A percentile compares a stretch with the other conserved stretches of the same genome.
These are phyloP conservation scores for Botrytis medusae DNA, from an alignment of 2,329 filamentous ascomycete species.

Conservation along the genomic window DNA sequence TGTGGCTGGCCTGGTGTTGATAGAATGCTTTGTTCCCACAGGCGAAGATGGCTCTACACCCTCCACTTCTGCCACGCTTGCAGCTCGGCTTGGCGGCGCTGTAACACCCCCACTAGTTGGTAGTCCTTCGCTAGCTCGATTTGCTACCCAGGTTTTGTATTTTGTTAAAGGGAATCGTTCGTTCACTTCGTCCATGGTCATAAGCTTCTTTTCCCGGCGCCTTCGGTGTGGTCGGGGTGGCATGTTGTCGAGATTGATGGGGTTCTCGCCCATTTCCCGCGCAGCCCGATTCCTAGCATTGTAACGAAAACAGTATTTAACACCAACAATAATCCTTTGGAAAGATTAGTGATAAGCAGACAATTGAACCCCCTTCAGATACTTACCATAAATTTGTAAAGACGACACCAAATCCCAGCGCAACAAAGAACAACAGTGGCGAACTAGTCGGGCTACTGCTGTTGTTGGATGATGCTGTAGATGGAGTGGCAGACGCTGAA, in stretches of 20 bases:
- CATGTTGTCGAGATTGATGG: slow-evolving; percentile 84
- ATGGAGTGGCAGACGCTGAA: slow-evolving; percentile 21
- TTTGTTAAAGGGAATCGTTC: slow-evolving; percentile 94
- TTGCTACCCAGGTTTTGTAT: slow-evolving; percentile 92
- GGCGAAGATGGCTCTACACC: slow-evolving; percentile 49
- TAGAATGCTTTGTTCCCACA: slow-evolving; percentile 41
- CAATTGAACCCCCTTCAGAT: neutral
- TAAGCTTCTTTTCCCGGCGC: slow-evolving; percentile 93
- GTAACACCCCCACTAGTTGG: slow-evolving; percentile 83
- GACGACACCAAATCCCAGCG: slow-evolving; percentile 93
- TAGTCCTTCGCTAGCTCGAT: slow-evolving; percentile 78
- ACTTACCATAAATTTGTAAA: slow-evolving; percentile 97
- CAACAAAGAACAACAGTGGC: slow-evolving; percentile 87
- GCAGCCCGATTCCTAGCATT: slow-evolving; percentile 87
- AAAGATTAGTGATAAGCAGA: slow-evolving; percentile 32
- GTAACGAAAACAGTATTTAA: slow-evolving; percentile 99
- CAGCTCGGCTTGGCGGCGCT: slow-evolving; percentile 68
- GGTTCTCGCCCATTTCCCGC: slow-evolving; percentile 76
- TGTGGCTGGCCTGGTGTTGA: slow-evolving; percentile 30
- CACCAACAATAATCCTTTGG: slow-evolving; percentile 94
- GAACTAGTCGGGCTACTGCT: slow-evolving; percentile 59
- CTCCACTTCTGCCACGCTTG: slow-evolving; percentile 69
- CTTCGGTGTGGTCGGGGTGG: slow-evolving; percentile 76
- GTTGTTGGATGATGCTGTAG: slow-evolving; percentile 29
- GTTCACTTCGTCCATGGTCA: slow-evolving; percentile 99